Base-by-base conservation (phyloP, 768 basidiomycete species). In the Pleurotus djamor region DNA sequence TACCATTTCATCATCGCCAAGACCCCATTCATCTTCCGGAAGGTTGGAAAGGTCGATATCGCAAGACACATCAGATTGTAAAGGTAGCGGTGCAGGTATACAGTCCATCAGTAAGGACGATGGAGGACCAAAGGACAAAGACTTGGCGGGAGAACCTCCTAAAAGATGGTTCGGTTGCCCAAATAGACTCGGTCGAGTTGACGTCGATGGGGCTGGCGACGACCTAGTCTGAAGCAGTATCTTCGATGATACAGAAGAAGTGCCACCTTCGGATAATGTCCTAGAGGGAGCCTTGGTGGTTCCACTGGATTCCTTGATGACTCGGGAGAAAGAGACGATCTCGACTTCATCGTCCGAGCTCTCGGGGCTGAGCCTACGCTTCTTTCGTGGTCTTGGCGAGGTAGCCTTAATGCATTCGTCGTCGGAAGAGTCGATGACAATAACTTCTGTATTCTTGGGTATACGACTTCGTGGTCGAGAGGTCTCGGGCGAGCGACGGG, bases 371-470 rank as follows among this genome's bases (percentile, higher is more conserved):
- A 57, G 49, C 58, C 63, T 67, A 4, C 68, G 68, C 57, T 64
- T 70, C 60, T 56, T 56, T 10, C 16, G 54, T 12, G 41, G 36
- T 58, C 52, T 54, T 62, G 50, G 33, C 37, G 60, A 28, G 49
- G 54, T 35, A 60, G 60, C 38, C 61, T 65, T 34, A 44, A 48
- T 47, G 52, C 35, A 56, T 67, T 35, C 68, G 32, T 87, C 85
- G 54, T 79, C 79, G 63, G 87, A 86, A 16, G 86, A 86, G 66
- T 88, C 86, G 58, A 89, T 82, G 59, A 87, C 70, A 49, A 88
- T 87, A 61, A 86, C 66, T 62, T 87, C 81, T 28, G 21, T 28
- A 35, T 16, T 48, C 36, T 58, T 5, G 43, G 57, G 45, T 34
- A 21, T 28, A 28, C 21, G 21, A 28, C 21, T 28, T 28, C 21